phyloP scores from a whole-genome alignment of 257 asterid species.

The Ophiorrhiza pumila region DNA sequence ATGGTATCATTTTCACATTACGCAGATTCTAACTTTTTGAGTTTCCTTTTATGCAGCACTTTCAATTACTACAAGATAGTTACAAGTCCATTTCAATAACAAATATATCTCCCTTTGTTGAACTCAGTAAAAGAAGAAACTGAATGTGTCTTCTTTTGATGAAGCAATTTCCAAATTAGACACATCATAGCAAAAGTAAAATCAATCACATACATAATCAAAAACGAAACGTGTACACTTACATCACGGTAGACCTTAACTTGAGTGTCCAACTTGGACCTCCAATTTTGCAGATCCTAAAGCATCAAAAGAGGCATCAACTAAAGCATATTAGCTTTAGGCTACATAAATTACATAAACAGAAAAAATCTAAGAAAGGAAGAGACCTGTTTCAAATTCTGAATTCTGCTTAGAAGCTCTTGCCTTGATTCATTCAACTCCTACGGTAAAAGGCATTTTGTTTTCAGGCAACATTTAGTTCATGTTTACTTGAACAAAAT shows the following conservation, averaged over 20 bases:
- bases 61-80: not conserved
- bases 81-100: not conserved
- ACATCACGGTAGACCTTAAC: slow-evolving; percentile 76
- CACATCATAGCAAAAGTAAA: not conserved
- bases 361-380: not conserved
- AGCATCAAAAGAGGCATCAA: not conserved
- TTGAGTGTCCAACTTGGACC: slow-evolving; percentile 77
- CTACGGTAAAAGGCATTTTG: slow-evolving; percentile 30
- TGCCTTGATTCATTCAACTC: slow-evolving; percentile 78
- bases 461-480: not conserved
- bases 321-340: not conserved
- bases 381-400: slow-evolving; percentile 76
- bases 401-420: slow-evolving; percentile 69
- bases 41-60: not conserved
- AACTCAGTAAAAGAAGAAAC: slow-evolving; percentile 5
- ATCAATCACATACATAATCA: not conserved
- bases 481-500: not conserved
- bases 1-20: not conserved
- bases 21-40: not conserved
- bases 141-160: no score
- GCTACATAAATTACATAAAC: not conserved
- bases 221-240: slow-evolving; percentile 24
- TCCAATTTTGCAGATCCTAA: slow-evolving; percentile 90
- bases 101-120: not conserved
- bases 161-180: not conserved